These are phyloP conservation scores for Penicillium cosmopolitanum DNA, from an alignment of 495 filamentous ascomycete species.

Conservation along the genomic window DNA sequence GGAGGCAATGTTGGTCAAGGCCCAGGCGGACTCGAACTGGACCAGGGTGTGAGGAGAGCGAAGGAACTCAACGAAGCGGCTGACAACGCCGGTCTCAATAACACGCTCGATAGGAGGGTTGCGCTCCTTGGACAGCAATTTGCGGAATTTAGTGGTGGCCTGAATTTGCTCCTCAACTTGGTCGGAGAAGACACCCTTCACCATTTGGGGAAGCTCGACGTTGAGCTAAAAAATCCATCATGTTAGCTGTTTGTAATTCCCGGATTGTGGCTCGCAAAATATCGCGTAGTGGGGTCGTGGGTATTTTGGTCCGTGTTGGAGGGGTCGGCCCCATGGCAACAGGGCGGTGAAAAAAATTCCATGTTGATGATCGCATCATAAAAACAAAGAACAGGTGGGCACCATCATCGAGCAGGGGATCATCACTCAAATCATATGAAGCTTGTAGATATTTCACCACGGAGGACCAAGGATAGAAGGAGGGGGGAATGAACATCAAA, in stretches of 20 bases:
- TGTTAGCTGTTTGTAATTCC: slow-evolving; percentile 38
- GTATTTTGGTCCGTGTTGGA: slow-evolving; percentile 25
- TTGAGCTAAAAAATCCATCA: slow-evolving; percentile 69
- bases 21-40: slow-evolving; percentile 99
- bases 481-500: not conserved
- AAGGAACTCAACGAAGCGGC: slow-evolving; percentile 97
- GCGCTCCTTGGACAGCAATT: slow-evolving; percentile 96
- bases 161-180: slow-evolving; percentile 97
- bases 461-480: not conserved
- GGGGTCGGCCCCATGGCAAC: slow-evolving; percentile 38
- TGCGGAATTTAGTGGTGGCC: slow-evolving; percentile 99
- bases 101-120: slow-evolving; percentile 99
- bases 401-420: not conserved
- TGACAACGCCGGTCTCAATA: slow-evolving; percentile 97
- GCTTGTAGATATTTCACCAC: not conserved
- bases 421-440: not conserved
- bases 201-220: slow-evolving; percentile 98
- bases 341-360: slow-evolving; percentile 49
- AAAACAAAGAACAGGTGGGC: slow-evolving; percentile 26
- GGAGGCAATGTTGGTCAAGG: slow-evolving; percentile 98
- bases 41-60: slow-evolving; percentile 97
- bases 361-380: slow-evolving; percentile 39
- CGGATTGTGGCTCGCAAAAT: slow-evolving; percentile 8
- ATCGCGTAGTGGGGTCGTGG: slow-evolving; percentile 25
- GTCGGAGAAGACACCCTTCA: slow-evolving; percentile 95